phyloP scores from a whole-genome alignment of 345 rosid genomes.

The Hypericum androsaemum region DNA sequence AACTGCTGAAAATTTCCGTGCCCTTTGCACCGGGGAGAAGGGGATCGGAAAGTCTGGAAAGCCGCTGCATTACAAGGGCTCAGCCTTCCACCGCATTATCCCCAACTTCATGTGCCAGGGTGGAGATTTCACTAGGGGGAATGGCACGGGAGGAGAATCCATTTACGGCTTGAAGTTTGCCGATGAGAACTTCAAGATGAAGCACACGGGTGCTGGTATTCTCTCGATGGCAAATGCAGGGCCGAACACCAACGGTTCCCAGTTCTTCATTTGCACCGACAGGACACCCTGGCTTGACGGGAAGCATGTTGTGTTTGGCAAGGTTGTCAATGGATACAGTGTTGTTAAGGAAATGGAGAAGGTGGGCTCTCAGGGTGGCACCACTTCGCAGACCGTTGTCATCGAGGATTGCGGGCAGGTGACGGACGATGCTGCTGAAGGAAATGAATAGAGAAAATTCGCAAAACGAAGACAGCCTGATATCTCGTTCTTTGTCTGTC shows the following conservation, averaged over 20 bases:
- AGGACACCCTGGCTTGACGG: not conserved
- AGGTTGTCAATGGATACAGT: not conserved
- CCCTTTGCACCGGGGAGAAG: conserved; percentile 77
- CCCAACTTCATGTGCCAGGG: conserved; percentile 85
- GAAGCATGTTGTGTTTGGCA: conserved; percentile 3
- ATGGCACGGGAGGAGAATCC: conserved; percentile 80
- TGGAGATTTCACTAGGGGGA: conserved; percentile 71
- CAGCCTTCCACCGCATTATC: conserved; percentile 67
- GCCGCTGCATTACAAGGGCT: conserved; percentile 81
- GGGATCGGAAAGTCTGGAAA: conserved; percentile 46
- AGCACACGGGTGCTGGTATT: conserved; percentile 2
- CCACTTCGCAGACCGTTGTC: not conserved
- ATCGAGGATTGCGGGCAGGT: conserved; percentile 3
- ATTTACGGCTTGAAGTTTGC: conserved; percentile 62
- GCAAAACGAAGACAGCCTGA: not conserved
- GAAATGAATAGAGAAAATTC: not conserved
- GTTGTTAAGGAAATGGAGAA: conserved; percentile 5
- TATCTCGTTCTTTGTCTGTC: not conserved
- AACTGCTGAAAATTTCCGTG: conserved; percentile 68
- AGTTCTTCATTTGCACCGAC: conserved; percentile 4
- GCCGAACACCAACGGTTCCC: not conserved
- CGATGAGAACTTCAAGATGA: conserved; percentile 20
- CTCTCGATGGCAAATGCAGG: conserved; percentile 4
- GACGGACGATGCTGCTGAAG: not conserved
- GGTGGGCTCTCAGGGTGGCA: not conserved